phyloP scores from a whole-genome alignment of 2,329 filamentous ascomycete species.

The Ophiostoma ips region DNA sequence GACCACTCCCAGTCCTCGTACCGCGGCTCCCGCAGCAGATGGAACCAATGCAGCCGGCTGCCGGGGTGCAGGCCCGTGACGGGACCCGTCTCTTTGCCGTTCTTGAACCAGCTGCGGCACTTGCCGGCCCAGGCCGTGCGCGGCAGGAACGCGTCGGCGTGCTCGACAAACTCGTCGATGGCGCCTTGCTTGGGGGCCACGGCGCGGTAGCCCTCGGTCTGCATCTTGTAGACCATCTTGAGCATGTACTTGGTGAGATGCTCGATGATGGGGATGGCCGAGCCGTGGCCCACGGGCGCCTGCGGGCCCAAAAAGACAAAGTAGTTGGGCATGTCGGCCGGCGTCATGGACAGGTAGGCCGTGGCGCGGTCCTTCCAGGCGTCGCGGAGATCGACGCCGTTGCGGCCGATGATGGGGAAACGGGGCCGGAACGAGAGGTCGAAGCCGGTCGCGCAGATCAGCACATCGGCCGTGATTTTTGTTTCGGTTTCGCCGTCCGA shows the following conservation, averaged over 20 bases:
- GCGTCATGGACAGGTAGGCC: conserved; percentile 11
- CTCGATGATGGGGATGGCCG: conserved; percentile 16
- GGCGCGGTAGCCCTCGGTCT: conserved; percentile 20
- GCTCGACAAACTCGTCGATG: conserved; percentile 17
- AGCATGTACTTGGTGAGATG: conserved; percentile 21
- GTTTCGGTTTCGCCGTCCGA: conserved; percentile 15
- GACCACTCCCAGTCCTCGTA: conserved; percentile 13
- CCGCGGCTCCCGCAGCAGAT: conserved; percentile 8
- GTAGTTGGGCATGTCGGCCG: conserved; percentile 12
- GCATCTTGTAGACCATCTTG: conserved; percentile 15
- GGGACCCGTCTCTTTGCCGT: conserved; percentile 9
- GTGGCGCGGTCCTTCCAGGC: conserved; percentile 13
- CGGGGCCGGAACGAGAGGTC: conserved; percentile 18
- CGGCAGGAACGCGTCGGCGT: conserved; percentile 19
- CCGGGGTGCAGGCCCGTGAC: conserved; percentile 12
- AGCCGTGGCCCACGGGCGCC: conserved; percentile 13
- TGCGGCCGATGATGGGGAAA: conserved; percentile 19
- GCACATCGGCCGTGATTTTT: conserved; percentile 17
- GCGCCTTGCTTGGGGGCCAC: conserved; percentile 8
- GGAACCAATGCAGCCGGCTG: conserved; percentile 14
- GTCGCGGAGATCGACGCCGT: conserved; percentile 8
- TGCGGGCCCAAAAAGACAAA: conserved; percentile 15
- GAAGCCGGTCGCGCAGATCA: conserved; percentile 28
- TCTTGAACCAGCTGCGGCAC: conserved; percentile 20
- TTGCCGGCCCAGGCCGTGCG: conserved; percentile 19